Conservation (phyloP, 2,329 filamentous ascomycete genomes). For the Ambrosiella cleistominuta region DNA sequence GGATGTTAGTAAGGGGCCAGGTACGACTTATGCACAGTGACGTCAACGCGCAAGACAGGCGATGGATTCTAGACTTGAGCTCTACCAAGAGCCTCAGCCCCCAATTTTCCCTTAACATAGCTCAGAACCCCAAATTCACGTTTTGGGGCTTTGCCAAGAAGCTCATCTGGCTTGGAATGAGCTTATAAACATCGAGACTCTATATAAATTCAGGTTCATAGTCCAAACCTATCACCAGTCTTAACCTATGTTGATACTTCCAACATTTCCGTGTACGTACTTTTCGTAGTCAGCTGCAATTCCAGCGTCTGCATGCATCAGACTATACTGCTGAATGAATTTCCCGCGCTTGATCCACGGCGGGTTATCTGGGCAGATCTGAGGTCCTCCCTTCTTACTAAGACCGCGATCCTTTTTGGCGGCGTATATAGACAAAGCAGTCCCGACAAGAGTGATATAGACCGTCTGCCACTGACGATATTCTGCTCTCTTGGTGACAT, state of each 20-base stretch:
- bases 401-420: conserved; percentile 40
- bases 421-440: conserved; percentile 47
- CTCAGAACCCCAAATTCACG: too few species aligned
- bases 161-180: neutral
- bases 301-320: conserved; percentile 59
- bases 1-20: neutral
- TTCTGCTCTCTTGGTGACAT: conserved; percentile 43
- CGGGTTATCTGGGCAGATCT: conserved; percentile 31
- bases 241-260: neutral
- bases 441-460: conserved; percentile 49
- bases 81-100: too few species aligned
- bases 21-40: neutral
- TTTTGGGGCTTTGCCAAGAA: neutral
- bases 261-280: conserved; percentile 24
- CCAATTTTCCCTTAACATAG: neutral
- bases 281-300: conserved; percentile 58
- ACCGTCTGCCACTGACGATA: conserved; percentile 47
- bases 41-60: neutral
- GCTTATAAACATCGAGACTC: neutral
- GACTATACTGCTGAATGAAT: conserved; percentile 49
- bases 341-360: conserved; percentile 35
- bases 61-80: neutral
- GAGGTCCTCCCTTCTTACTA: conserved; percentile 31
- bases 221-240: neutral
- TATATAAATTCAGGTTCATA: neutral